A percentile compares a stretch with the other conserved stretches of the same genome.
Conservation (phyloP, 805 yeast species). For the Lachancea lanzarotensis region DNA sequence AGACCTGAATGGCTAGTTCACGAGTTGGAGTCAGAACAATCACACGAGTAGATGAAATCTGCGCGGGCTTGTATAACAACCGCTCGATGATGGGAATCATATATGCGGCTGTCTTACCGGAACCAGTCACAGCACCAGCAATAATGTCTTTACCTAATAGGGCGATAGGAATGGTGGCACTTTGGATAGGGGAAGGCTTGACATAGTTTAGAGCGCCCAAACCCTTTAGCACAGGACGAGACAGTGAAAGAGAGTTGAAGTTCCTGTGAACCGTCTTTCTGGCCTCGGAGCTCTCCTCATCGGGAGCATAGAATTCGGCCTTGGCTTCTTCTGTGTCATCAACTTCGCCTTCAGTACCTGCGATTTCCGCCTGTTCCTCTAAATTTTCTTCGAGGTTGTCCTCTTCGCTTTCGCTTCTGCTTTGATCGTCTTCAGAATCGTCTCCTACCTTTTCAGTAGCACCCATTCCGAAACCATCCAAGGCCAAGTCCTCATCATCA, state of each 20-base stretch:
- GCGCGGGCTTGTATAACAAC: constrained; percentile 79
- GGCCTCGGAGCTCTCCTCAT: constrained; percentile 48
- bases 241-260: constrained; percentile 71
- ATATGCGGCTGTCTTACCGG: constrained; percentile 98
- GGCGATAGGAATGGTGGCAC: constrained; percentile 90
- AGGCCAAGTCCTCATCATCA: constrained; percentile 29
- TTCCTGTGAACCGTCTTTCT: constrained; percentile 48
- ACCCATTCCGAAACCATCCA: constrained; percentile 37
- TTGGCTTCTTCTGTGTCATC: constrained; percentile 65
- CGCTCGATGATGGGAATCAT: constrained; percentile 95
- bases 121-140: constrained; percentile 99
- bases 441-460: constrained; percentile 11
- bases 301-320: constrained; percentile 66
- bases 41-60: constrained; percentile 82
- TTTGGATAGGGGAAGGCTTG: constrained; percentile 91
- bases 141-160: constrained; percentile 91
- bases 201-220: constrained; percentile 72
- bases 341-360: constrained; percentile 26
- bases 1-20: constrained; percentile 94
- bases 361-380: too few relatives aligned
- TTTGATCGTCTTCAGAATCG: constrained; percentile 20
- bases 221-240: constrained; percentile 87
- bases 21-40: constrained; percentile 92
- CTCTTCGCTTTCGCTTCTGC: constrained; percentile 30
- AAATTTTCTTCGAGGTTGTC: constrained; percentile 14